A percentile compares a stretch with the other conserved stretches of the same genome.
Evolutionary conservation across 2,329 filamentous ascomycete genomes (phyloP).

Genomic region (Fusarium tricinctum): DNA sequence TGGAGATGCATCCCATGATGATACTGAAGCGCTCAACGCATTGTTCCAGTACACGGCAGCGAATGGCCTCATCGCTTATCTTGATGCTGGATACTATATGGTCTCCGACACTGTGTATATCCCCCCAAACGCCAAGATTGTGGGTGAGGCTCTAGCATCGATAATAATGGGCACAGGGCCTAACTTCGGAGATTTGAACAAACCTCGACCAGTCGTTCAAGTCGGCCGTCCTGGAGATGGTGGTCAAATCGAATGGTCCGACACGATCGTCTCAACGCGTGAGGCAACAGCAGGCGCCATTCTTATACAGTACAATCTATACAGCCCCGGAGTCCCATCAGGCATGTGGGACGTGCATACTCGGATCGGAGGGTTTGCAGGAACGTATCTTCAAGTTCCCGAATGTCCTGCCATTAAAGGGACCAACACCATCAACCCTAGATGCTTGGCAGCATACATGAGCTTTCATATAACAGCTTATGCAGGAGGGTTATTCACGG

Average conservation of each 20-base stretch:
- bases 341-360: conserved; percentile 84
- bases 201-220: conserved; percentile 75
- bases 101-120: conserved; percentile 68
- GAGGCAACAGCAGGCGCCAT: conserved; percentile 77
- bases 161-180: conserved; percentile 68
- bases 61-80: conserved; percentile 68
- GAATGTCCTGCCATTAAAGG: conserved; percentile 72
- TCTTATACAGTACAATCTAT: conserved; percentile 80
- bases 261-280: conserved; percentile 78
- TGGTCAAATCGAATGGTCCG: conserved; percentile 78
- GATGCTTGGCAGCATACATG: conserved; percentile 60
- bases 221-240: conserved; percentile 74
- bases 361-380: conserved; percentile 79
- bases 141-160: conserved; percentile 70
- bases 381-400: conserved; percentile 76
- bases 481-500: conserved; percentile 57
- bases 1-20: conserved; percentile 82
- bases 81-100: conserved; percentile 73
- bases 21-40: conserved; percentile 72
- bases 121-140: conserved; percentile 66
- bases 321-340: conserved; percentile 58
- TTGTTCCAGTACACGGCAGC: conserved; percentile 69
- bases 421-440: conserved; percentile 43
- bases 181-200: conserved; percentile 68
- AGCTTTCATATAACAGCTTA: conserved; percentile 59